phyloP scores from a whole-genome alignment of 306 rosid species.

The Chamaecrista fasciculata region DNA sequence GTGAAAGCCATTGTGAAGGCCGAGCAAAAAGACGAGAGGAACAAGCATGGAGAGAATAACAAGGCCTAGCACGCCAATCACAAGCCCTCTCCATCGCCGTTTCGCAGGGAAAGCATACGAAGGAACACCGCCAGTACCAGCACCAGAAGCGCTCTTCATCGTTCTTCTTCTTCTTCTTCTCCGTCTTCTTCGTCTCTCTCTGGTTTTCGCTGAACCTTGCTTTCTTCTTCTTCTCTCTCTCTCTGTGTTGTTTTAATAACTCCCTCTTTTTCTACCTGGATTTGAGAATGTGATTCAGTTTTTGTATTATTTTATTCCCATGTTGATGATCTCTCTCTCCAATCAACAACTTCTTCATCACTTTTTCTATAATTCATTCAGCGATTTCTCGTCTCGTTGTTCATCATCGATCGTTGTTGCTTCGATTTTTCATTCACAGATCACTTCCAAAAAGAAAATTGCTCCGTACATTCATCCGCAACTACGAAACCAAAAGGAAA shows the following conservation, averaged over 20 bases:
- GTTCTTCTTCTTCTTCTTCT: constrained; percentile 1
- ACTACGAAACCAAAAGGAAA: too few species aligned
- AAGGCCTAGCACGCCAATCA: constrained; percentile 80
- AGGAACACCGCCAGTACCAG: constrained; percentile 40
- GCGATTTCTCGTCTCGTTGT: too few species aligned
- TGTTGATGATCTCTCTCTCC: too few species aligned
- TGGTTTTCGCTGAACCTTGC: background rate
- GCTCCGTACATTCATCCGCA: too few species aligned
- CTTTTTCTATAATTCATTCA: too few species aligned
- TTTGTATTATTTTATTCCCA: too few species aligned
- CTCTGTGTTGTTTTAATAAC: background rate
- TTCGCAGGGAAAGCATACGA: constrained; percentile 57
- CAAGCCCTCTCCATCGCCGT: constrained; percentile 86
- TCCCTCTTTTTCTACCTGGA: background rate
- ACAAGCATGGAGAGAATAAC: constrained; percentile 96
- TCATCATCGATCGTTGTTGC: too few species aligned
- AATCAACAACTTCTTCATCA: too few species aligned
- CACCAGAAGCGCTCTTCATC: constrained; percentile 57
- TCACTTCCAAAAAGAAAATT: too few species aligned
- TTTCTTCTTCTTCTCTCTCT: background rate
- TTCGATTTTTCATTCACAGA: too few species aligned
- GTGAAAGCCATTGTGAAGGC: constrained; percentile 89
- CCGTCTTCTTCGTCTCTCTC: background rate
- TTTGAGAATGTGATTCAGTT: too few species aligned
- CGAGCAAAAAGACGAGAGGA: constrained; percentile 90